Conservation (phyloP, 2,329 filamentous ascomycete species). For the Penicillium decumbens region DNA sequence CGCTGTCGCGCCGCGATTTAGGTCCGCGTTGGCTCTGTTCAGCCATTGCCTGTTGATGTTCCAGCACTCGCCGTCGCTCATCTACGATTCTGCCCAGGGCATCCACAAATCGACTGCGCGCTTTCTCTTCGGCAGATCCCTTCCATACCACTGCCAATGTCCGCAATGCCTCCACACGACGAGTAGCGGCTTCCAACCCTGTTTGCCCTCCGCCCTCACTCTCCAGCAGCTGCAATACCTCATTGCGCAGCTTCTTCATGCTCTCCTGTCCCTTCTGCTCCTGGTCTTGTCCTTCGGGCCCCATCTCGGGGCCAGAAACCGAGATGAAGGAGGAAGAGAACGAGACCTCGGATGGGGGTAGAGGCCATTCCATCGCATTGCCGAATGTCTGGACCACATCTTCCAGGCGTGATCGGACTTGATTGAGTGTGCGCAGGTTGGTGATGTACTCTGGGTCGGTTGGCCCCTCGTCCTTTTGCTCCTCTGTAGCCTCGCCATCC, state of each 20-base stretch:
- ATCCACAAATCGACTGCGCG: constrained; percentile 75
- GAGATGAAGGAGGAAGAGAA: constrained; percentile 82
- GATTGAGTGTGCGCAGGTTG: constrained; percentile 74
- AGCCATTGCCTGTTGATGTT: constrained; percentile 31
- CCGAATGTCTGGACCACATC: constrained; percentile 87
- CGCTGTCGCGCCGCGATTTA: constrained; percentile 21
- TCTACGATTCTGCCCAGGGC: constrained; percentile 75
- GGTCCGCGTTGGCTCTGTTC: constrained; percentile 21
- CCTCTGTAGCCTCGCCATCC: not conserved
- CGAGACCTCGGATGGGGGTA: constrained; percentile 81
- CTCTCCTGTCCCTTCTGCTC: constrained; percentile 85
- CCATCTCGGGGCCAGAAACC: constrained; percentile 77
- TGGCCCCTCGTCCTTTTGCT: constrained; percentile 5
- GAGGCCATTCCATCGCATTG: constrained; percentile 90
- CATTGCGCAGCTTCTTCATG: constrained; percentile 59
- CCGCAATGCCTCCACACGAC: constrained; percentile 71
- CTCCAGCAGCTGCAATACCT: constrained; percentile 65
- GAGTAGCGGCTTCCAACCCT: constrained; percentile 64
- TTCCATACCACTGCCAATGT: constrained; percentile 79
- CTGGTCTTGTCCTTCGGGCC: constrained; percentile 60
- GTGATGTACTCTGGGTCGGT: constrained; percentile 64
- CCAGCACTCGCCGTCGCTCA: constrained; percentile 55
- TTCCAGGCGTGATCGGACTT: constrained; percentile 79
- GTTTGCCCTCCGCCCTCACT: constrained; percentile 55
- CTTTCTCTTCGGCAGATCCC: constrained; percentile 92